Evolutionary conservation across 495 filamentous ascomycete genomes (phyloP).

Genomic region (Penicillium pancosmium): DNA sequence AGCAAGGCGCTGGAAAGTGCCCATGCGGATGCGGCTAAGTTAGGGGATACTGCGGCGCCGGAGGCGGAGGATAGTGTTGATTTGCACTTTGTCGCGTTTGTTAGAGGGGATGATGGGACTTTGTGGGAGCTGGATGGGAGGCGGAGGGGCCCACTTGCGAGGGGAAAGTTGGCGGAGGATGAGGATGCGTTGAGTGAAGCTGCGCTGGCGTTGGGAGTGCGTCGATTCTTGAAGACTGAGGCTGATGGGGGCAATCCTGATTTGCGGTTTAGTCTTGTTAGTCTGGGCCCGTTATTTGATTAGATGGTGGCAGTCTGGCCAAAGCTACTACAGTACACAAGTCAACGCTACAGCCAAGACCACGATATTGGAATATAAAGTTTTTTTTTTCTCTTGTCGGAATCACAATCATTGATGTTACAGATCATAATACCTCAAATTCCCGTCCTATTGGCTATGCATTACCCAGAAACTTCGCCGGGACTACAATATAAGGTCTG

Average conservation of each 20-base stretch:
- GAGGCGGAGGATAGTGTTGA: slow-evolving; percentile 68
- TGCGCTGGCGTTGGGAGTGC: slow-evolving; percentile 62
- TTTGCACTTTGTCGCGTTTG: slow-evolving; percentile 85
- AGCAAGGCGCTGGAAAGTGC: slow-evolving; percentile 70
- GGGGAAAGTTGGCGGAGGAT: slow-evolving; percentile 52
- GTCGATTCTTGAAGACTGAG: slow-evolving; percentile 66
- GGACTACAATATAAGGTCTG: no score
- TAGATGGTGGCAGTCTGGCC: slow-evolving; percentile 25
- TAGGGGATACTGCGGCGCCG: slow-evolving; percentile 76
- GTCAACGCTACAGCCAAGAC: no score
- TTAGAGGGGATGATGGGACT: slow-evolving; percentile 67
- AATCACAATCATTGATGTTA: no score
- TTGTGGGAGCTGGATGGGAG: slow-evolving; percentile 88
- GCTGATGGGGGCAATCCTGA: slow-evolving; percentile 58
- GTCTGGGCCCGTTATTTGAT: slow-evolving; percentile 67
- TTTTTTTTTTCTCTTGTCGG: no score
- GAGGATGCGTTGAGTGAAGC: slow-evolving; percentile 73
- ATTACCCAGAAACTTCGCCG: no score
- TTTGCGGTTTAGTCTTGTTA: slow-evolving; percentile 75
- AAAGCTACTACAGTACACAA: no score
- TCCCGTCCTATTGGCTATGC: no score
- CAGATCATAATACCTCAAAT: no score
- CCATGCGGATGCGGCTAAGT: slow-evolving; percentile 67
- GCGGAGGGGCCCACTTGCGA: slow-evolving; percentile 67
- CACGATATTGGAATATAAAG: no score